Conservation (phyloP, 164 flowering plant genomes). For the Chimonanthus praecox region DNA sequence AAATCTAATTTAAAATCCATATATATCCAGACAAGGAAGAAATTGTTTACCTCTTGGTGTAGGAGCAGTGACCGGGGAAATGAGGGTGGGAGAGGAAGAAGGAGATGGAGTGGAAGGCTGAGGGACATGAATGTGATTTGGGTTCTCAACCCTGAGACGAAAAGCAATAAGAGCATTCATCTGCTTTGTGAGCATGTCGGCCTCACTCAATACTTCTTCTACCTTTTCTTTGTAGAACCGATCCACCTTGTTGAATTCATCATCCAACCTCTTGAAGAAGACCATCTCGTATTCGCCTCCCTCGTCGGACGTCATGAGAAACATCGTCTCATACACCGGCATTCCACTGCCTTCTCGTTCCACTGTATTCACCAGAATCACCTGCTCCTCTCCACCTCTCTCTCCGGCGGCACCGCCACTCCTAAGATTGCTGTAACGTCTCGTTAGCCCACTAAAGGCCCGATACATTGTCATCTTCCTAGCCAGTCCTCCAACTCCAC, state of each 20-base stretch:
- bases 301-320: conserved; percentile 40
- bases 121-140: not conserved
- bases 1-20: too few relatives aligned
- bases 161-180: conserved; percentile 75
- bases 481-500: conserved; percentile 1
- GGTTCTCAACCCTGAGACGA: conserved; percentile 57
- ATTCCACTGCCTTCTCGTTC: not conserved
- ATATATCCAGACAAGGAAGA: too few relatives aligned
- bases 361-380: conserved; percentile 12
- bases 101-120: not conserved
- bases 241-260: conserved; percentile 63
- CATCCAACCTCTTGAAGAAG: conserved; percentile 60
- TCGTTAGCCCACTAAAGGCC: conserved; percentile 27
- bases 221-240: conserved; percentile 52
- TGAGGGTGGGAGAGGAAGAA: not conserved
- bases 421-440: not conserved
- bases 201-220: conserved; percentile 47
- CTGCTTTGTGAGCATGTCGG: conserved; percentile 50
- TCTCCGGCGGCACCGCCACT: not conserved
- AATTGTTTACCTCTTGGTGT: too few relatives aligned
- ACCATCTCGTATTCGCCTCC: conserved; percentile 56
- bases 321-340: conserved; percentile 36
- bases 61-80: too few relatives aligned
- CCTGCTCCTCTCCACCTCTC: conserved; percentile 13
- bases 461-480: conserved; percentile 23